Base-by-base conservation (phyloP, 139 green algal genomes). In the Tetraselmis chui region DNA sequence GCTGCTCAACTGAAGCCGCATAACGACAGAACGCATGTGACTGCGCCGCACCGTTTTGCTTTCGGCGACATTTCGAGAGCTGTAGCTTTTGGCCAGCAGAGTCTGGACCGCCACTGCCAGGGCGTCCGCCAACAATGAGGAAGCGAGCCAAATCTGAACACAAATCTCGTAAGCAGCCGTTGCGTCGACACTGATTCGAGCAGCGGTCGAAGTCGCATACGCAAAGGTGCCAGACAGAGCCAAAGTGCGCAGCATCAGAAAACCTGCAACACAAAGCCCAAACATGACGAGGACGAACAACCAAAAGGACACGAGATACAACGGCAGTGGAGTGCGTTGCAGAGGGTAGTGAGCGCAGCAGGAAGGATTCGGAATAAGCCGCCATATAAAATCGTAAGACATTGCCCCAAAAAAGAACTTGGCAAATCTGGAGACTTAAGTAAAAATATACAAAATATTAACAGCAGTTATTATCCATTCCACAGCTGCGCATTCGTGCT, bases 51-150 rank as follows among this genome's bases (percentile, higher is more conserved):
- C n/a, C n/a, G n/a, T n/a, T n/a, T n/a, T n/a, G n/a, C n/a, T n/a
- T n/a, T n/a, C n/a, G n/a, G n/a, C n/a, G 45, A 18, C 45, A 67
- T 18, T 18, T 67, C 45, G 11, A 23, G 87, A 80, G 0, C 89
- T 88, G 28, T 94, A 26, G 25, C 83, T 85, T 2, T 84, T 83
- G 0, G 90, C 93, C 80, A 96, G 76, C 32, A 97, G 85, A 2
- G 90, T 85, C 86, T 97, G 93, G 0, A 91, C 91, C 0, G 94
- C 93, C 1, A 97, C 91, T 23, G 94, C 93, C 59, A 97, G 86
- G 31, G 86, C 84, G 83, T 97, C 93, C 1, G 92, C 88, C 59
- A 95, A 82, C 78, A 97, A 84, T 30, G 81, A 90, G 59, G 84
- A 88, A 0, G 91, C 91, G 67, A 96, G 85, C 93, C 93, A 97